Base-by-base conservation (phyloP, 2,329 filamentous ascomycete genomes). In the Magnaporthales sp. region DNA sequence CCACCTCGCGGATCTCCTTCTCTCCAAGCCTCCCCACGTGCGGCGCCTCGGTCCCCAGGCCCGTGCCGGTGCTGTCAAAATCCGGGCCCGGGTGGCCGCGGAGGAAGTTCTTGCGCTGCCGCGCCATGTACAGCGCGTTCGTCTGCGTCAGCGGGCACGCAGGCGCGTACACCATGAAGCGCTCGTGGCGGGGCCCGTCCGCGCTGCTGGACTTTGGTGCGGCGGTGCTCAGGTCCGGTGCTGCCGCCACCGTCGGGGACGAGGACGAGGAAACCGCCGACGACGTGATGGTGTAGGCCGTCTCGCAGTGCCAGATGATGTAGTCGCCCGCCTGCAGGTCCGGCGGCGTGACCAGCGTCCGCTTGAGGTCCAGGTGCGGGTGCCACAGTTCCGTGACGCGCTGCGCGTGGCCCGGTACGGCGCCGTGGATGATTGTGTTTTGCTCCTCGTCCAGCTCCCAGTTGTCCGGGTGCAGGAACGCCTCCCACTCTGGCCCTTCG, bases 321-420 rank as follows among this genome's bases (percentile, higher is more conserved):
- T 86, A 86, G 76, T 86, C 84, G 70, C 84, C 84, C 0, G 82
- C 79, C 68, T 82, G 81, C 60, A 86, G 74, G 10, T 81, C 83
- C 3, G 84, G 84, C 62, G 85, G 79, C n/a, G 83, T 83, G 67
- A 86, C 79, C 68, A 86, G 80, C 68, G 81, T 85, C 66, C 79
- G 77, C 67, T 82, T 79, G 62, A 86, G 78, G 72, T 81, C 78
- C 13, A 86, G 77, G 67, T 86, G 84, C 24, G 84, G 84, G 70
- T 86, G 84, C 84, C 84, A 86, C 11, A 80, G 78, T 71, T 85
- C 83, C 1, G 84, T 86, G 60, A 86, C 80, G 66, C 84, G 81
- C 75, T 86, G 84, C 15, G 84, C 83, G 70, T 86, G 84, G 46
- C 84, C 84, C 0, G 84, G 83, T 1, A 86, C 84, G 60, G 84